Evolutionary conservation across 2,329 filamentous ascomycete species (phyloP).

Genomic region (Ophiostoma angusticollis): DNA sequence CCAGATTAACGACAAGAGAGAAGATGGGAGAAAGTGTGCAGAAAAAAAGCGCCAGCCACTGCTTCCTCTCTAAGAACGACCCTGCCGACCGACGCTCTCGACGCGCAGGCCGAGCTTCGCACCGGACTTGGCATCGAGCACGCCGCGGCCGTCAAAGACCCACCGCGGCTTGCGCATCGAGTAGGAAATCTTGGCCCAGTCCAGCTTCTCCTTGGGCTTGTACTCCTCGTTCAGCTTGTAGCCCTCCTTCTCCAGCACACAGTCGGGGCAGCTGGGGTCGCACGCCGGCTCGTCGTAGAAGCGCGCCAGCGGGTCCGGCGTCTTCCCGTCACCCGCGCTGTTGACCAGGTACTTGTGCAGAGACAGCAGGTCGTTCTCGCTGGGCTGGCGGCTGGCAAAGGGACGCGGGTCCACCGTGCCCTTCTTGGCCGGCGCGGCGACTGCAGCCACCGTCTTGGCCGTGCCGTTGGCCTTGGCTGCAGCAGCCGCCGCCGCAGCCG

Average conservation of each 20-base stretch:
- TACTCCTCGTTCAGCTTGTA: slow-evolving; percentile 23
- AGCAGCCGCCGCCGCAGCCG: slow-evolving; percentile 11
- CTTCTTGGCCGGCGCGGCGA: slow-evolving; percentile 11
- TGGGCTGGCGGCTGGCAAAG: slow-evolving; percentile 24
- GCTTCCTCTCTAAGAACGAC: slow-evolving; percentile 7
- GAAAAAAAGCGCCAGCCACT: background rate
- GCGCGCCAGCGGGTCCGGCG: slow-evolving; percentile 31
- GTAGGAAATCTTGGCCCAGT: slow-evolving; percentile 38
- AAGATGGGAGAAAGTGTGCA: background rate
- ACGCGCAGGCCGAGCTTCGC: slow-evolving; percentile 37
- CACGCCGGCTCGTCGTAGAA: slow-evolving; percentile 34
- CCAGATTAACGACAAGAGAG: background rate
- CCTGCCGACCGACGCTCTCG: slow-evolving; percentile 38
- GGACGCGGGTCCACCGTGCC: slow-evolving; percentile 34
- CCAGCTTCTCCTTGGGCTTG: slow-evolving; percentile 33
- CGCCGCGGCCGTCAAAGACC: slow-evolving; percentile 44
- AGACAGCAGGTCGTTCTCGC: slow-evolving; percentile 33
- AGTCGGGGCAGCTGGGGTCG: slow-evolving; percentile 35
- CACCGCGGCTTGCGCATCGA: slow-evolving; percentile 40
- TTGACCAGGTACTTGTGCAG: slow-evolving; percentile 35
- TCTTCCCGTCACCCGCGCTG: slow-evolving; percentile 17
- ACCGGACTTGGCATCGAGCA: slow-evolving; percentile 36
- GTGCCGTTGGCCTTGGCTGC: slow-evolving; percentile 13
- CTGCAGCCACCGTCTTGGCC: background rate
- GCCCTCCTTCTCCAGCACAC: slow-evolving; percentile 21